phyloP scores from a whole-genome alignment of 371 early-diverging fungal species.

The Mortierella sp. region DNA sequence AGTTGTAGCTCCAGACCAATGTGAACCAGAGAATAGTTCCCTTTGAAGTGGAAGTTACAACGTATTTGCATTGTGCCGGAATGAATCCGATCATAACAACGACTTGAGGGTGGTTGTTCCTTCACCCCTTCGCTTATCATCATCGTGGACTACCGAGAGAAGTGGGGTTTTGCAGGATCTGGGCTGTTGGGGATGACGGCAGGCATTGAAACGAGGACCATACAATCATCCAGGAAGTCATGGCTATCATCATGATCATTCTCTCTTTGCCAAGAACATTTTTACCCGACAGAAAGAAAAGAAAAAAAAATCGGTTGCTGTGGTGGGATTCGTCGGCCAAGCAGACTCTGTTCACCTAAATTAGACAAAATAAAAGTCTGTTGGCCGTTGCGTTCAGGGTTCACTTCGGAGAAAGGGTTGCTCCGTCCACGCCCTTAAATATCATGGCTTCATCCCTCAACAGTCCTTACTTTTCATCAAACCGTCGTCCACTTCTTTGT shows the following conservation, averaged over 20 bases:
- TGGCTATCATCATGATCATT: neutral
- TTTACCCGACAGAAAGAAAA: neutral
- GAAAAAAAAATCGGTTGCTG: neutral
- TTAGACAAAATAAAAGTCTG: neutral
- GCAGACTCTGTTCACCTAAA: neutral
- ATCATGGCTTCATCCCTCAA: neutral
- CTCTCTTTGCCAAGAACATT: neutral
- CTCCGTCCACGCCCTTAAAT: no score
- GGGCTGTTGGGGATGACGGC: neutral
- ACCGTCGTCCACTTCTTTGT: neutral
- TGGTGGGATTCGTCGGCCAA: neutral
- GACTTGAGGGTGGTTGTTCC: no score
- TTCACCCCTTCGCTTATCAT: no score
- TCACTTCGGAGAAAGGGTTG: slow-evolving; percentile 7
- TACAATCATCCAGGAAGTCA: neutral
- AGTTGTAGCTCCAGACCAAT: neutral
- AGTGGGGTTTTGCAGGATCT: neutral
- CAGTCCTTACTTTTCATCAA: neutral
- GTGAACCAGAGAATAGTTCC: neutral
- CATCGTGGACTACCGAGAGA: neutral
- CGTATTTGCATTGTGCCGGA: neutral
- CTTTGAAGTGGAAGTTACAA: neutral
- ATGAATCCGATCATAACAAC: neutral
- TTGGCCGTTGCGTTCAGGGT: neutral
- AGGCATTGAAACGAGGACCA: neutral